These are phyloP conservation scores for Rhynchospora tenuis DNA, from an alignment of 176 grass and related monocot species.

Conservation along the genomic window DNA sequence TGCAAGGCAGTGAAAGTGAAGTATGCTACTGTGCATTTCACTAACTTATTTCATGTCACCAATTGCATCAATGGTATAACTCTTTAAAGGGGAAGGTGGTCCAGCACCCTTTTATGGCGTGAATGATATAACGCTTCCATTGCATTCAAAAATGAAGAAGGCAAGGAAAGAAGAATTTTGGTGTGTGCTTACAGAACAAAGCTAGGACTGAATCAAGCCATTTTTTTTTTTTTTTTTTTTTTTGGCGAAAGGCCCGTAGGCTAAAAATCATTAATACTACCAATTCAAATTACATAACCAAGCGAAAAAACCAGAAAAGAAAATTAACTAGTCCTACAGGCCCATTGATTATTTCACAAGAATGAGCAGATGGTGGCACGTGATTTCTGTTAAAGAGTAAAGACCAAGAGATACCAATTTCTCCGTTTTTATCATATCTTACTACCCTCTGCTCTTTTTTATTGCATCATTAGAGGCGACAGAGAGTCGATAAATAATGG, in stretches of 20 bases:
- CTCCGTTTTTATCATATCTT: background rate
- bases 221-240: too few species aligned
- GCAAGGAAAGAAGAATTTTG: background rate
- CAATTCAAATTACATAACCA: too few species aligned
- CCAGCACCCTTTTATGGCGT: background rate
- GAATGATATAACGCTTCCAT: background rate
- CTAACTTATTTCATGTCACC: too few species aligned
- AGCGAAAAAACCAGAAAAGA: too few species aligned
- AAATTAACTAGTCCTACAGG: too few species aligned
- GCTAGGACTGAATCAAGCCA: background rate
- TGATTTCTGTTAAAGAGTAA: background rate
- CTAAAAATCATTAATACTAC: too few species aligned
- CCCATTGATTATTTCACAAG: conserved; percentile 5
- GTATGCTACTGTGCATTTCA: too few species aligned
- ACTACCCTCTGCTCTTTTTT: background rate
- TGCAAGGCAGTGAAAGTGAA: too few species aligned
- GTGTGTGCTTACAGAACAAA: background rate
- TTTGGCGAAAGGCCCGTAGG: too few species aligned
- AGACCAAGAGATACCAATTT: background rate
- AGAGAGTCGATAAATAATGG: too few species aligned
- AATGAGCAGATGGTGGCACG: conserved; percentile 1
- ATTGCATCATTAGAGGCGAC: too few species aligned
- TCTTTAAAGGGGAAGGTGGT: background rate
- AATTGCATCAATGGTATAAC: too few species aligned
- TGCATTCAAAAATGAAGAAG: background rate